Evolutionary conservation across 371 early-diverging fungal genomes (phyloP).

Genomic region (Mortierella sp.): DNA sequence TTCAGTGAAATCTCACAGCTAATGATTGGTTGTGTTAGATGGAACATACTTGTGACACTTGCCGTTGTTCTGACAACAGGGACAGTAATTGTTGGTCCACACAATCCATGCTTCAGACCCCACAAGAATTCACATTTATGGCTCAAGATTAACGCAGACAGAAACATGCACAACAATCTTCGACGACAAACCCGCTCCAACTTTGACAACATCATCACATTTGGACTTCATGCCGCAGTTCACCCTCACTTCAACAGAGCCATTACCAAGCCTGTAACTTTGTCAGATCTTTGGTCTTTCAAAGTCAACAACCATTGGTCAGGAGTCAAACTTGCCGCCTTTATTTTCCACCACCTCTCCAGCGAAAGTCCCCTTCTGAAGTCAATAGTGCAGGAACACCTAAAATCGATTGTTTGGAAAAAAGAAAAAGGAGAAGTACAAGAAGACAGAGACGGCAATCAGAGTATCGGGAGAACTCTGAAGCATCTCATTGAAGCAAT

Average conservation of each 20-base stretch:
- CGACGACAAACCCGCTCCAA: background rate
- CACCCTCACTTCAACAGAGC: constrained; percentile 1
- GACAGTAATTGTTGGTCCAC: background rate
- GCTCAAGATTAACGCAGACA: constrained; percentile 1
- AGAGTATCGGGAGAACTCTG: background rate
- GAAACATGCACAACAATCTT: background rate
- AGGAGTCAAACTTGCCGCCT: background rate
- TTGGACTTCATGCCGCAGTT: background rate
- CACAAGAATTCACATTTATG: background rate
- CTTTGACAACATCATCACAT: background rate
- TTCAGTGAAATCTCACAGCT: background rate
- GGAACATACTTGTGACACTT: background rate
- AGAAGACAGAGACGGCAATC: background rate
- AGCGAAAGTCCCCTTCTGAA: background rate
- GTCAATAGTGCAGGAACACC: no score
- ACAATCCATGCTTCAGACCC: background rate
- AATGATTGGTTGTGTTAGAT: background rate
- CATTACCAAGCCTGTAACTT: background rate
- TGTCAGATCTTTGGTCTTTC: constrained; percentile 4
- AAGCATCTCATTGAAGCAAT: background rate
- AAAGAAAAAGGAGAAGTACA: no score
- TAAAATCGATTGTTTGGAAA: no score
- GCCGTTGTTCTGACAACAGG: constrained; percentile 1
- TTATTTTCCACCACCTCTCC: constrained; percentile 1
- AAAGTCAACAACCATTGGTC: background rate